Base-by-base conservation (phyloP, 441 rosid species). In the Mallotus repandus region DNA sequence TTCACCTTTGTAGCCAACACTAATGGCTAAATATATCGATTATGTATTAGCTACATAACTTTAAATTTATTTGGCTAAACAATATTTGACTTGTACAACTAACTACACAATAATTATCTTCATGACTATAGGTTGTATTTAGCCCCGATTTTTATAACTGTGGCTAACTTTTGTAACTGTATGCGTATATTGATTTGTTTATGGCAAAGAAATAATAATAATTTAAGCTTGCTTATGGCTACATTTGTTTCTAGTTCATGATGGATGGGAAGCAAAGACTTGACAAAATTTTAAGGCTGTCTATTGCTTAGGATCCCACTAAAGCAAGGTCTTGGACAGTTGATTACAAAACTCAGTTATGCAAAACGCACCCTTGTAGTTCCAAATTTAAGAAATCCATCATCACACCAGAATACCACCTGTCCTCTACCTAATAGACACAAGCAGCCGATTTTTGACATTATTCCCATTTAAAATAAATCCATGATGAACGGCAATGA, bases 401-500 rank as follows among this genome's bases (percentile, higher is more conserved):
- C 29, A 18, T 15, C 32, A n/a, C 18, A 66, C 70, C 56, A 53
- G 4, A 16, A 19, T 9, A 67, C 10, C 53, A 49, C 6, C 7
- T 32, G 21, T 32, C 32, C 18, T 35, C 32, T 14, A 35, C 59
- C 22, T 5, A 50, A 18, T 38, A 38, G 14, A 50, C 4, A 22
- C 4, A 63, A 6, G 38, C 49, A 67, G 49, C 46, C 46, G 35
- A 55, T 13, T 25, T 45, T 45, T 8, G 12, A 45, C n/a, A 9
- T 55, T 13, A 13, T 32, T 38, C 4, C 13, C 21, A 21, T n/a
- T 8, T 9, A 53, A 11, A 13, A 12, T 7, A 14, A 12, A 13
- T 41, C 63, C 72, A 45, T 55, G 52, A 69, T 19, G 32, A 69
- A 38, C 63, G 15, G 55, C 53, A 69, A 56, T 41, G 16, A 68